A percentile compares a stretch with the other conserved stretches of the same genome.
Conservation (phyloP, 345 rosid species). For the Sonneratia alba region DNA sequence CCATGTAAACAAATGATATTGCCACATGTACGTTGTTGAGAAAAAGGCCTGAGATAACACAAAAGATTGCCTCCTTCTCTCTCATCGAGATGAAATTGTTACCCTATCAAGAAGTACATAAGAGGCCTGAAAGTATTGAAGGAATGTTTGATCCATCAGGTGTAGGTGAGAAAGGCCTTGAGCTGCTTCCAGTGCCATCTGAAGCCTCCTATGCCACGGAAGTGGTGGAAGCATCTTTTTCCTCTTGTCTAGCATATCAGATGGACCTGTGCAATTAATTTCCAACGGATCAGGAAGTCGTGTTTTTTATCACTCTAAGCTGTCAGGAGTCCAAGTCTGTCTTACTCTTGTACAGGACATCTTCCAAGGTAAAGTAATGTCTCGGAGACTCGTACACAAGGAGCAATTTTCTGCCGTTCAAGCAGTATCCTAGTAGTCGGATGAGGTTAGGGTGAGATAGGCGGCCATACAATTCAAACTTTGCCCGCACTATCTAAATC, state of each 20-base stretch:
- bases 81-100: neutral
- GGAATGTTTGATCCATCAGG: neutral
- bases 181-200: neutral
- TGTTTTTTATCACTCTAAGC: neutral
- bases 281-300: neutral
- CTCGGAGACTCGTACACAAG: neutral
- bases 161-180: neutral
- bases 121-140: neutral
- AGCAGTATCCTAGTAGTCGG: neutral
- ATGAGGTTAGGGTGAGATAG: neutral
- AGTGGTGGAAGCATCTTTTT: neutral
- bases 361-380: neutral
- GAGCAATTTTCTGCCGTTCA: neutral
- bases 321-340: neutral
- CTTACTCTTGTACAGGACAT: neutral
- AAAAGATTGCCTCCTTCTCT: neutral
- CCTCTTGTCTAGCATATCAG: neutral
- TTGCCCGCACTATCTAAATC: neutral
- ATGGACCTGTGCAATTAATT: neutral
- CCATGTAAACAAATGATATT: neutral
- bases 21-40: neutral
- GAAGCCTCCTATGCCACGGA: neutral
- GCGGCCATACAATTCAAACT: neutral
- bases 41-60: neutral
- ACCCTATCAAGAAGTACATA: neutral